Percentiles rank a stretch among this genome's conserved stretches.
Evolutionary conservation across 805 yeast species (phyloP).

Genomic region (Yamadazyma akitaensis): DNA sequence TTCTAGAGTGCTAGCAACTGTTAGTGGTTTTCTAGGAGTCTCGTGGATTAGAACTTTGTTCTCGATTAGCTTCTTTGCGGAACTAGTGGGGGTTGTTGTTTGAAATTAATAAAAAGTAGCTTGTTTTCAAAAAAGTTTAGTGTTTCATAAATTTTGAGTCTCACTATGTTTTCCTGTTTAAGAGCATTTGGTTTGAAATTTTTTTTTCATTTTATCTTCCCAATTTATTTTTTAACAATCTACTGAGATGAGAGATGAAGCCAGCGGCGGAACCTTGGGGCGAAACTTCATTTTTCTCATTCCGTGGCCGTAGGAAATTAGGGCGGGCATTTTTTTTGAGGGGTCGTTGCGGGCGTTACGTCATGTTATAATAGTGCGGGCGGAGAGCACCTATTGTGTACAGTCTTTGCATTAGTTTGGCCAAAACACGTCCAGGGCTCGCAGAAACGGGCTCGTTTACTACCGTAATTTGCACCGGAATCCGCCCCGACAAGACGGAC

Average conservation of each 20-base stretch:
- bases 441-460: not conserved
- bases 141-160: constrained; percentile 6
- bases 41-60: not conserved
- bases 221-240: not conserved
- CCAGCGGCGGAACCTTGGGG: too few species aligned
- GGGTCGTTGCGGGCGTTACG: constrained; percentile 2
- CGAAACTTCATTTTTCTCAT: too few species aligned
- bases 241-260: too few species aligned
- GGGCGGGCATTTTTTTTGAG: not conserved
- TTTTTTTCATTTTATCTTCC: not conserved
- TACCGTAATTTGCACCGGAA: constrained; percentile 2
- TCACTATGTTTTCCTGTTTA: constrained; percentile 8
- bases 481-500: not conserved
- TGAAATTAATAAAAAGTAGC: not conserved
- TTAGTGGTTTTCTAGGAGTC: too few species aligned
- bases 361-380: not conserved
- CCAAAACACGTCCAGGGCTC: not conserved
- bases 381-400: not conserved
- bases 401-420: not conserved
- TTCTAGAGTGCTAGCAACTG: too few species aligned
- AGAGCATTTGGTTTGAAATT: constrained; percentile 1
- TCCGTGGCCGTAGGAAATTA: too few species aligned
- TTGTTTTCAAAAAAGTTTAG: constrained; percentile 3
- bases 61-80: too few species aligned
- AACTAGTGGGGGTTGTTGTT: not conserved